A percentile compares a stretch with the other conserved stretches of the same genome.
Evolutionary conservation across 257 asterid species (phyloP).

Genomic region (Petrea volubilis): DNA sequence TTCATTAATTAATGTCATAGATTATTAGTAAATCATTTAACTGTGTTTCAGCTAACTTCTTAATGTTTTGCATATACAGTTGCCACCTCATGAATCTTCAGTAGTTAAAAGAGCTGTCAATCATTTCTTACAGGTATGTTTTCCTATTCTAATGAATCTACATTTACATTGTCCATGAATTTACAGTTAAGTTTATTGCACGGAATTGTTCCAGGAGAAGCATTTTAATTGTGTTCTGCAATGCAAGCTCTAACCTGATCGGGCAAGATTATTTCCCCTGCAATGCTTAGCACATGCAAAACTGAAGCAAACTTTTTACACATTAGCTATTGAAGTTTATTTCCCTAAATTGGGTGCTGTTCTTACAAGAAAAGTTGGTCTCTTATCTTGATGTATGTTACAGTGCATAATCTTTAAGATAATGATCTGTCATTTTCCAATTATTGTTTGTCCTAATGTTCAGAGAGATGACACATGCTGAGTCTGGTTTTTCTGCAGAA

Average conservation of each 20-base stretch:
- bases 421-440: not conserved
- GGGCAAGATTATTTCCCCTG: not conserved
- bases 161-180: not conserved
- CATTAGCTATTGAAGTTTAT: not conserved
- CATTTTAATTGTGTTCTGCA: not conserved
- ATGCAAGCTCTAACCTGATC: not conserved
- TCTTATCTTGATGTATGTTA: constrained; percentile 5
- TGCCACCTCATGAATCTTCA: constrained; percentile 82
- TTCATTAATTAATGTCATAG: not conserved
- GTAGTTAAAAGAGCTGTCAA: constrained; percentile 82
- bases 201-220: not conserved
- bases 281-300: not conserved
- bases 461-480: constrained; percentile 20
- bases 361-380: not conserved
- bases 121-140: constrained; percentile 80
- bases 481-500: constrained; percentile 59
- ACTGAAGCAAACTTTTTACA: not conserved
- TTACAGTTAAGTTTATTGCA: not conserved
- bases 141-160: constrained; percentile 7
- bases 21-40: not conserved
- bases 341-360: not conserved
- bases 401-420: not conserved
- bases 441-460: not conserved
- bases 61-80: constrained; percentile 45
- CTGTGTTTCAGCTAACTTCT: not conserved